phyloP scores from a whole-genome alignment of 805 yeast genomes.

The Candida awuae region DNA sequence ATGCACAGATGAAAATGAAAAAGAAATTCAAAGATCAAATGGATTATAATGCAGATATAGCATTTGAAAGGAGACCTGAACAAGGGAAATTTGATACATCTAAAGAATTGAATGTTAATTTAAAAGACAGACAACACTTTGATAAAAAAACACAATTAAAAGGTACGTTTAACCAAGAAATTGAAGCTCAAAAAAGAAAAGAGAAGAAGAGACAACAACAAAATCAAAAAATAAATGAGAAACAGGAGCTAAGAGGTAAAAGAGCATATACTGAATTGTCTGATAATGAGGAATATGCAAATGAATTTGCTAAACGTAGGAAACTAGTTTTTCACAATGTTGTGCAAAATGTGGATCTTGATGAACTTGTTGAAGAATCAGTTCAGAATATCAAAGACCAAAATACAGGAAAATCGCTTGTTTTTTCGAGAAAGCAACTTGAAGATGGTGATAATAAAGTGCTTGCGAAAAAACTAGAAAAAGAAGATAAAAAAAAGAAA shows the following conservation, averaged over 20 bases:
- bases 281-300: not conserved
- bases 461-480: not conserved
- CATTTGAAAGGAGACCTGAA: slow-evolving; percentile 64
- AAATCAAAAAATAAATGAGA: slow-evolving; percentile 5
- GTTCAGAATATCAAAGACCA: slow-evolving; percentile 2
- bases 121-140: slow-evolving; percentile 32
- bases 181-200: slow-evolving; percentile 23
- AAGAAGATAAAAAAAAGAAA: slow-evolving; percentile 2
- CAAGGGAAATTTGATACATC: slow-evolving; percentile 61
- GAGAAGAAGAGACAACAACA: slow-evolving; percentile 12
- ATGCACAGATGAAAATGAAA: slow-evolving; percentile 39
- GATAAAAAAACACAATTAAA: slow-evolving; percentile 33
- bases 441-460: not conserved
- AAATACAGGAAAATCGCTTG: slow-evolving; percentile 8
- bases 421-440: slow-evolving; percentile 7
- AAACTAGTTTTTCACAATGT: slow-evolving; percentile 7
- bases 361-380: slow-evolving; percentile 6
- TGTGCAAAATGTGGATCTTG: slow-evolving; percentile 1
- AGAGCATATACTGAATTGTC: not conserved
- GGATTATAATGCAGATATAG: slow-evolving; percentile 79
- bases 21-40: slow-evolving; percentile 51
- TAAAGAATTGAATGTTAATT: slow-evolving; percentile 37
- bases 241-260: not conserved
- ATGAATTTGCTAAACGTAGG: slow-evolving; percentile 9
- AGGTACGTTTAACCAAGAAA: slow-evolving; percentile 38